Base-by-base conservation (phyloP, 2,329 filamentous ascomycete genomes). In the Aspergillus versicolor region DNA sequence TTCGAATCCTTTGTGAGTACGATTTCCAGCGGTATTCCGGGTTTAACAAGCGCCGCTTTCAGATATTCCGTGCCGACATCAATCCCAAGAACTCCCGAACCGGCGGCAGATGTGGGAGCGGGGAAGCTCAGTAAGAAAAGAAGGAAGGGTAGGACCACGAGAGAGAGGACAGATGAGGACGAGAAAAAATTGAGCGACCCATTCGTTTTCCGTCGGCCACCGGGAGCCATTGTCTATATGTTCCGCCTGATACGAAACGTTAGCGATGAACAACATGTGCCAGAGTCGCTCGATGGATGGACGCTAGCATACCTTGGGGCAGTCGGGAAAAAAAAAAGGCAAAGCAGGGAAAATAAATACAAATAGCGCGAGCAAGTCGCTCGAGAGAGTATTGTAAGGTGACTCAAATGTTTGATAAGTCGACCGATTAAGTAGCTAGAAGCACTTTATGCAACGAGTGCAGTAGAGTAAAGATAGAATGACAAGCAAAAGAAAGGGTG, bases 1-100 rank as follows among this genome's bases (percentile, higher is more conserved):
- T 96, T 90, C 30, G 94, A 97, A 78, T 99, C 94, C 74, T 97
- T 99, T 30, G 92, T 97, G 56, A 97, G 84, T 73, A 99, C 93
- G 64, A 99, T 97, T 65, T 99, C 94, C 72, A 99, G 90, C 11
- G 94, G 94, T 52, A 96, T 93, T 60, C 94, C 94, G 2, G 94
- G 94, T 79, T 97, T 97, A 61, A 99, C 93, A 42, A 99, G 85
- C 13, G 90, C 88, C 27, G 93, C 93, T 80, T 97, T 99, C 79
- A 99, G 90, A 78, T 96, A 97, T 74, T 96, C 91, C 56, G 94
- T 97, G 65, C 94, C 94, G 54, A 99, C 82, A 76, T 99, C 94
- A 68, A 99, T 84, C 62, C 94, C 94, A 21, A 99, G 81, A 17
- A 97, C 92, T 52, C 91, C 91, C 8, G 91, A 85, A 38, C 84